A percentile compares a stretch with the other conserved stretches of the same genome.
Evolutionary conservation across 495 filamentous ascomycete species (phyloP).

Genomic region (Mytilinidion resinicola): DNA sequence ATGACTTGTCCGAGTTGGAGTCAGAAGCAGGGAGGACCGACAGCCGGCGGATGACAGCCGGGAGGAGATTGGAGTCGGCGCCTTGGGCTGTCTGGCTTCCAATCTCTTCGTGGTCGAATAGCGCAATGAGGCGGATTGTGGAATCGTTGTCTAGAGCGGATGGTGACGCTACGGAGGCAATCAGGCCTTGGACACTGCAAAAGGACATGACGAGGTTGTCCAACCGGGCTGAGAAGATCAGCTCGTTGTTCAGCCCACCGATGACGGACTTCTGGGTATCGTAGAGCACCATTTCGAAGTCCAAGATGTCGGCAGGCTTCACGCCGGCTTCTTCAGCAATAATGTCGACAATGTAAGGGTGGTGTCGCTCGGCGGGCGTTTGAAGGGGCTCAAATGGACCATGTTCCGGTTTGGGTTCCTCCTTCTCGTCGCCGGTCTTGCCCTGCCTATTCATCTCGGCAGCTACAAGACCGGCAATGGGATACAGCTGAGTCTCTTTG

Average conservation of each 20-base stretch:
- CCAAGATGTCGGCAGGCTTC: conserved; percentile 63
- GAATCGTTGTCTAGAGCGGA: conserved; percentile 64
- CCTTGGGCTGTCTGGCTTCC: conserved; percentile 88
- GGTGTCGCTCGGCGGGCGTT: conserved; percentile 75
- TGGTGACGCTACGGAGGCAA: conserved; percentile 62
- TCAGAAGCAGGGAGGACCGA: conserved; percentile 61
- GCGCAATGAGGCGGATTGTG: conserved; percentile 78
- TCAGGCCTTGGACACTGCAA: conserved; percentile 74
- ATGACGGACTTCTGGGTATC: conserved; percentile 87
- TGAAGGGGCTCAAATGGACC: conserved; percentile 60
- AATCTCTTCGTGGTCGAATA: conserved; percentile 98
- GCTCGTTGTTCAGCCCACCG: conserved; percentile 85
- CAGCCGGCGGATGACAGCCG: conserved; percentile 78
- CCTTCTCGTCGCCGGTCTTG: conserved; percentile 34
- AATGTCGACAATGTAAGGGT: conserved; percentile 75
- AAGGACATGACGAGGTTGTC: conserved; percentile 96
- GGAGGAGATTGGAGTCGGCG: conserved; percentile 86
- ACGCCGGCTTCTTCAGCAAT: conserved; percentile 76
- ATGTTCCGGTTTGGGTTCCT: conserved; percentile 37
- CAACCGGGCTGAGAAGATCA: conserved; percentile 86
- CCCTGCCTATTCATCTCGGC: conserved; percentile 77
- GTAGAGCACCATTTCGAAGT: conserved; percentile 94
- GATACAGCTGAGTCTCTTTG: conserved; percentile 92
- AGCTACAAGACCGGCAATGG: conserved; percentile 80
- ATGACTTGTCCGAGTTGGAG: conserved; percentile 45